A percentile compares a stretch with the other conserved stretches of the same genome.
Evolutionary conservation across 176 grass and related monocot genomes (phyloP).

Genomic region (Aegilops longissima): DNA sequence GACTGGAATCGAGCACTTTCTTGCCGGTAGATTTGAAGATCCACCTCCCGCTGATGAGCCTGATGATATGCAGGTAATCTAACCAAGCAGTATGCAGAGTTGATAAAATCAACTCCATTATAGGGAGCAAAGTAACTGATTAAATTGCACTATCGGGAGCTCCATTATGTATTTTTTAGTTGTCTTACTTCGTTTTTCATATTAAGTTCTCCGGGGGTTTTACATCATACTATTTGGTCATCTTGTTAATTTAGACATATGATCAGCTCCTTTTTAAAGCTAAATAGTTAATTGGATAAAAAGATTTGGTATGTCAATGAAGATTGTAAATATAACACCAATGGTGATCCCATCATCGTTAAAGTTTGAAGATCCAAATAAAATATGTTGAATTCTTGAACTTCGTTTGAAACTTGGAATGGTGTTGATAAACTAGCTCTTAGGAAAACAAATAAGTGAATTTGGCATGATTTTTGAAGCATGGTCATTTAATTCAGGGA

Average conservation of each 20-base stretch:
- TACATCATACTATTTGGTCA: neutral
- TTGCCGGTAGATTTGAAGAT: slow-evolving; percentile 80
- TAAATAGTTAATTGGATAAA: neutral
- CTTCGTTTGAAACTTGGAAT: neutral
- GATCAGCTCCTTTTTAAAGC: neutral
- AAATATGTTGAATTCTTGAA: neutral
- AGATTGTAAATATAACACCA: neutral
- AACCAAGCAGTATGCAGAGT: slow-evolving; percentile 7
- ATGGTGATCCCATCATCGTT: neutral
- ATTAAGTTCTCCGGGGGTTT: neutral
- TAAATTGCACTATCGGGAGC: neutral
- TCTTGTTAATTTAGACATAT: neutral
- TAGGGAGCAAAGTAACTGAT: neutral
- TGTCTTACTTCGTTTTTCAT: neutral
- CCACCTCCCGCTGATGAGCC: slow-evolving; percentile 71
- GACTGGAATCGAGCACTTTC: slow-evolving; percentile 92
- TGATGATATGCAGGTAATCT: slow-evolving; percentile 78
- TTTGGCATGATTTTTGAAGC: neutral
- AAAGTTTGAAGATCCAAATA: neutral
- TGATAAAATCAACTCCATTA: neutral
- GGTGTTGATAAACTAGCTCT: neutral
- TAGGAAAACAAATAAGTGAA: neutral
- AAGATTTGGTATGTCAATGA: neutral
- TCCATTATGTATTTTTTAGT: neutral
- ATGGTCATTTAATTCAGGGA: neutral